Conservation (phyloP, 108 stramenopile species). For the Poteriospumella lacustris region DNA sequence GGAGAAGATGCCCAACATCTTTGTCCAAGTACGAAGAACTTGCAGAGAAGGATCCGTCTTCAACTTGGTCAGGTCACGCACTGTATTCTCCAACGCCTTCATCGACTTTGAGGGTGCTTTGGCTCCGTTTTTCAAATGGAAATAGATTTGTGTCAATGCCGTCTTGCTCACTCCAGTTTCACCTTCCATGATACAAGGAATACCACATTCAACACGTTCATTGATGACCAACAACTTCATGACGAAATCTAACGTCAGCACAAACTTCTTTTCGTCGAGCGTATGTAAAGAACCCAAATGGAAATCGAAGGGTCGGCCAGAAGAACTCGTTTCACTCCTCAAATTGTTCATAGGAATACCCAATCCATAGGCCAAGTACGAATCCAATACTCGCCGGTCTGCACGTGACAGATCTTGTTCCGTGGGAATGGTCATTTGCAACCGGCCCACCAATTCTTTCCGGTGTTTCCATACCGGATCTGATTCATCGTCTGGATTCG, state of each 20-base stretch:
- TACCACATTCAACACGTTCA: conserved; percentile 1
- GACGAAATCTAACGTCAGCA: conserved; percentile 16
- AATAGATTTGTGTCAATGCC: neutral
- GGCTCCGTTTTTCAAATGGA: neutral
- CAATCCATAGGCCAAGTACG: neutral
- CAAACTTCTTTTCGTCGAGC: neutral
- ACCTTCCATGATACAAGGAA: conserved; percentile 20
- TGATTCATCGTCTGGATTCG: neutral
- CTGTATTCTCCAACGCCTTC: neutral
- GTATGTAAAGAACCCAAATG: neutral
- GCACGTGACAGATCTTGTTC: neutral
- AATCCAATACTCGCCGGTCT: conserved; percentile 1
- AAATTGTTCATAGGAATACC: neutral
- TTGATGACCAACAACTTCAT: conserved; percentile 13
- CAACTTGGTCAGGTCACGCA: neutral
- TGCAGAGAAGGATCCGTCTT: too few species aligned
- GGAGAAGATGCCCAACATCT: neutral
- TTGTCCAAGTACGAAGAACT: neutral
- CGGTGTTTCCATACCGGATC: neutral
- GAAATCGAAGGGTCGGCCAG: conserved; percentile 19
- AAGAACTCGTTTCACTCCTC: neutral
- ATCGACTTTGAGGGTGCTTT: neutral
- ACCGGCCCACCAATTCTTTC: neutral
- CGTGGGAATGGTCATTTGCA: conserved; percentile 3
- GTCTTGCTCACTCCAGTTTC: conserved; percentile 22